phyloP scores from a whole-genome alignment of 2,329 filamentous ascomycete genomes.

The Uncinocarpus reesii region DNA sequence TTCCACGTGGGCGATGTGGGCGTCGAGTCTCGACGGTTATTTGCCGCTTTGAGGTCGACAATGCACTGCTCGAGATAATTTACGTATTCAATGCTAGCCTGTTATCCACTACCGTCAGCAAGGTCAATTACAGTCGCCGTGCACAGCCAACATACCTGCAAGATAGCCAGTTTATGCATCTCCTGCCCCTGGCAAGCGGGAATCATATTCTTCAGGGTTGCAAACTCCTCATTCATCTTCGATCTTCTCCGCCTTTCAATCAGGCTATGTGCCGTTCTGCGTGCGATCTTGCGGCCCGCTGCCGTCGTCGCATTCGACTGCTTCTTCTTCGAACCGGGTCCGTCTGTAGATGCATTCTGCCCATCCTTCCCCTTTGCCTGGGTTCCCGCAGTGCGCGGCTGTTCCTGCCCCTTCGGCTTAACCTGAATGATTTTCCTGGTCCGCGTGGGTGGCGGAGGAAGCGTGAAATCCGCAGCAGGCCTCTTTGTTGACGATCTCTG shows the following conservation, averaged over 20 bases:
- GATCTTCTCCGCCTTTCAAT: constrained; percentile 82
- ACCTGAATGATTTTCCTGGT: constrained; percentile 97
- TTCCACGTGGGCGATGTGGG: constrained; percentile 21
- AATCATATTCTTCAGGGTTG: constrained; percentile 85
- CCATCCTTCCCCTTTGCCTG: constrained; percentile 18
- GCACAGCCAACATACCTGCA: constrained; percentile 56
- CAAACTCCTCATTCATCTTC: constrained; percentile 99
- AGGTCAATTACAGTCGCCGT: neutral
- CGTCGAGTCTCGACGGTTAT: constrained; percentile 17
- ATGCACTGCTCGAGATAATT: constrained; percentile 88
- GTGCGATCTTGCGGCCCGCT: constrained; percentile 84
- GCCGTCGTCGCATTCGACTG: constrained; percentile 58
- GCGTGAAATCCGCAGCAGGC: constrained; percentile 50
- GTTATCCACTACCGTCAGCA: constrained; percentile 3
- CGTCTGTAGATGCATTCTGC: constrained; percentile 13
- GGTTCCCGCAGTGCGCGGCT: constrained; percentile 20
- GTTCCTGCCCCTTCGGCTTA: constrained; percentile 55
- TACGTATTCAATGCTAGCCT: constrained; percentile 95
- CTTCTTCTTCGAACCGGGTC: constrained; percentile 56
- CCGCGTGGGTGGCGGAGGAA: constrained; percentile 84
- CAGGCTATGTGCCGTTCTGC: constrained; percentile 91
- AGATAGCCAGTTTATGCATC: constrained; percentile 94
- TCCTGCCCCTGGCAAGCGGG: constrained; percentile 86
- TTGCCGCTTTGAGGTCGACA: constrained; percentile 58
- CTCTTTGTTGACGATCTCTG: constrained; percentile 32